These are phyloP conservation scores for Penicillium lagena DNA, from an alignment of 495 filamentous ascomycete species.

Conservation along the genomic window DNA sequence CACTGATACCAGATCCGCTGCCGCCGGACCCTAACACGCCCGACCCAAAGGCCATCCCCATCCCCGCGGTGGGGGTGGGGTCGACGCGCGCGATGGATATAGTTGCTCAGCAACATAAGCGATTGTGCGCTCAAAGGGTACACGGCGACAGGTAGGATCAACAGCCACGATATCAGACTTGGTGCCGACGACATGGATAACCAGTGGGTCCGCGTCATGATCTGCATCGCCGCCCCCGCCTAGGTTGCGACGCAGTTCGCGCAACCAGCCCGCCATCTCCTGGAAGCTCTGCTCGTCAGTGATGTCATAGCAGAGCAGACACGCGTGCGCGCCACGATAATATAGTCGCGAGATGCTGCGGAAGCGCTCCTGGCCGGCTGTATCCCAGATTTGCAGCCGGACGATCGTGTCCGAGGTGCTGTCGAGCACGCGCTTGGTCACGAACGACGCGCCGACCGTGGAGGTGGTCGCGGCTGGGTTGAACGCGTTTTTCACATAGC, in stretches of 20 bases:
- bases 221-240: conserved; percentile 14
- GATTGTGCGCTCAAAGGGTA: conserved; percentile 91
- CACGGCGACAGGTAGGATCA: conserved; percentile 67
- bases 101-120: conserved; percentile 91
- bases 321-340: conserved; percentile 91
- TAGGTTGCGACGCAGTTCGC: conserved; percentile 68
- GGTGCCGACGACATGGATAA: conserved; percentile 95
- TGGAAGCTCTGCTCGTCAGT: conserved; percentile 79
- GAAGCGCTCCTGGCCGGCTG: conserved; percentile 93
- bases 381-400: conserved; percentile 88
- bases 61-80: conserved; percentile 58
- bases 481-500: conserved; percentile 78
- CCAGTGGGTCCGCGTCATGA: conserved; percentile 49
- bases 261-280: conserved; percentile 91
- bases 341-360: conserved; percentile 89
- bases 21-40: conserved; percentile 6
- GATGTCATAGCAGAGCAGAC: conserved; percentile 91
- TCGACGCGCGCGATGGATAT: conserved; percentile 55
- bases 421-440: conserved; percentile 88
- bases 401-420: conserved; percentile 72
- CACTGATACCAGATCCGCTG: conserved; percentile 11
- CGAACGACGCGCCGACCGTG: conserved; percentile 89
- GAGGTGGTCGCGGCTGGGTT: conserved; percentile 60
- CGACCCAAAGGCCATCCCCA: conserved; percentile 7
- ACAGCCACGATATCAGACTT: conserved; percentile 85